phyloP scores from a whole-genome alignment of 2,329 filamentous ascomycete genomes.

The Fusarium circinatum region DNA sequence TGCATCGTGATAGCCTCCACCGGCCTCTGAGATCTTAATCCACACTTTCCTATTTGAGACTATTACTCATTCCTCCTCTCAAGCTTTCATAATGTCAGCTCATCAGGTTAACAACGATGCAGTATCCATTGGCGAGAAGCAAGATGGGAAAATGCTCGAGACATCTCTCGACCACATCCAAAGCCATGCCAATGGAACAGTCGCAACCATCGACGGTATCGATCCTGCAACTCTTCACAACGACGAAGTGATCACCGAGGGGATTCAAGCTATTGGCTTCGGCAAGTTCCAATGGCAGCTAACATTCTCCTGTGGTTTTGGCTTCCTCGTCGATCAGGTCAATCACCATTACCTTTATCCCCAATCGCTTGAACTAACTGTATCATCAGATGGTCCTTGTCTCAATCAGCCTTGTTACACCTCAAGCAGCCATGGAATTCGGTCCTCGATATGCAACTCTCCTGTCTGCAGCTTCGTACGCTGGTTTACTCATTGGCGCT shows the following conservation, averaged over 20 bases:
- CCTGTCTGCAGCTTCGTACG: neutral
- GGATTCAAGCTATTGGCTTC: neutral
- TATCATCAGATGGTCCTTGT: neutral
- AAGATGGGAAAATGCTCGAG: neutral
- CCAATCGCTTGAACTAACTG: accelerated
- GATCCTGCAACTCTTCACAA: neutral
- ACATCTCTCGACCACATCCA: neutral
- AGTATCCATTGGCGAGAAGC: neutral
- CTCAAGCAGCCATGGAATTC: neutral
- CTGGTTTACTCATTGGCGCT: neutral
- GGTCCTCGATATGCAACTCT: neutral
- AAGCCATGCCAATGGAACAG: neutral
- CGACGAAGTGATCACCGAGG: neutral
- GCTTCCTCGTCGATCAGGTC: neutral
- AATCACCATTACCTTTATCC: accelerated
- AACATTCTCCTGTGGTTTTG: neutral
- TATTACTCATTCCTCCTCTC: neutral
- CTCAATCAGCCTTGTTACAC: neutral
- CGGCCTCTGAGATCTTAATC: neutral
- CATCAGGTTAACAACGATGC: neutral
- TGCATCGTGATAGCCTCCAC: neutral
- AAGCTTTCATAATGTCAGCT: neutral
- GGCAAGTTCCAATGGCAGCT: neutral
- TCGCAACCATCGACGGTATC: neutral
- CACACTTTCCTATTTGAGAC: accelerated